Evolutionary conservation across 441 rosid species (phyloP).

Genomic region (Brassica balearica): DNA sequence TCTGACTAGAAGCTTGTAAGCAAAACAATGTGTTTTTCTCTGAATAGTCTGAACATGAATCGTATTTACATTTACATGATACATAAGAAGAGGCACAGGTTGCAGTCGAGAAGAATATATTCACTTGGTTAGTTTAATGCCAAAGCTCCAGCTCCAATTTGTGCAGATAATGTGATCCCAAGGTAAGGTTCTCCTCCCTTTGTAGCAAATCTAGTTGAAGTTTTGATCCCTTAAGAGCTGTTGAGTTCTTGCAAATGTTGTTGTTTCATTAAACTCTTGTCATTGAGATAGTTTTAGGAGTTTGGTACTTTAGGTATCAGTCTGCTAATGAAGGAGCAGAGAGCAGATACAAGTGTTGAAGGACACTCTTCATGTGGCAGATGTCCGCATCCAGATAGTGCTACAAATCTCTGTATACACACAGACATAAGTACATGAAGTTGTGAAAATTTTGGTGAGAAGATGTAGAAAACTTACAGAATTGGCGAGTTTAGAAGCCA

Average conservation of each 20-base stretch:
- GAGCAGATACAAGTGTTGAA: conserved; percentile 72
- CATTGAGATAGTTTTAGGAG: conserved; percentile 20
- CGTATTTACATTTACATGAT: conserved; percentile 22
- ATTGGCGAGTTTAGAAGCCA: conserved; percentile 80
- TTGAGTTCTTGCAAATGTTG: background rate
- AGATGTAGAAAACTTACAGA: conserved; percentile 66
- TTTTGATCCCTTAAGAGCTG: background rate
- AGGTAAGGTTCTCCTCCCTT: background rate
- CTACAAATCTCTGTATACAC: conserved; percentile 74
- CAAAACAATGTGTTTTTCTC: background rate
- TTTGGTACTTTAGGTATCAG: conserved; percentile 48
- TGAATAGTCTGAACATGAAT: background rate
- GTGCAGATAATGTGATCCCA: background rate
- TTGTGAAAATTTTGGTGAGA: background rate
- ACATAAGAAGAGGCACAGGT: conserved; percentile 2
- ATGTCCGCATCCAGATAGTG: conserved; percentile 90
- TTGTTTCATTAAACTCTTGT: conserved; percentile 4
- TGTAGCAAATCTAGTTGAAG: background rate
- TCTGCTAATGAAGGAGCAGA: conserved; percentile 75
- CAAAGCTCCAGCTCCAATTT: background rate
- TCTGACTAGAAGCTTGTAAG: conserved; percentile 31
- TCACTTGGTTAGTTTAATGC: conserved; percentile 17
- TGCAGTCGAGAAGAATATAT: background rate
- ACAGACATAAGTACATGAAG: background rate
- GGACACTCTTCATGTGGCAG: conserved; percentile 97